Conservation (phyloP, 306 rosid species). For the Inga oerstediana region DNA sequence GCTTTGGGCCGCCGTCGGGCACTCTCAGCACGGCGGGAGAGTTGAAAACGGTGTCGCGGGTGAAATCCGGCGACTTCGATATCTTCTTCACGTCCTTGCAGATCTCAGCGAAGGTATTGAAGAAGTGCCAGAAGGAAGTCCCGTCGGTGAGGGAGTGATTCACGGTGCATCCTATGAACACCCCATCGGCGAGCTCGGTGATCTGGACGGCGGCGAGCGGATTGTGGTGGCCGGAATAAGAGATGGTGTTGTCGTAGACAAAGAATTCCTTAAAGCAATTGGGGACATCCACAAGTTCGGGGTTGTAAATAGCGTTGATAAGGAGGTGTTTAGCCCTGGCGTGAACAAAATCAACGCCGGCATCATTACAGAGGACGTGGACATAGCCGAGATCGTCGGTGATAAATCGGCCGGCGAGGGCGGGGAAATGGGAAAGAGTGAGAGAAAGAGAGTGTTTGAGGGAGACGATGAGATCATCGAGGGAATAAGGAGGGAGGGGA, state of each 20-base stretch:
- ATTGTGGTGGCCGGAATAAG: conserved; percentile 64
- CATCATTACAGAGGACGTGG: conserved; percentile 68
- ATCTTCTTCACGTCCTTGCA: conserved; percentile 49
- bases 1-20: conserved; percentile 67
- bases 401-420: conserved; percentile 75
- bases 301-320: conserved; percentile 25
- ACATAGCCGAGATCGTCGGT: conserved; percentile 61
- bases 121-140: conserved; percentile 91
- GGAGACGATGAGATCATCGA: conserved; percentile 46
- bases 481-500: conserved; percentile 55
- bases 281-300: conserved; percentile 50
- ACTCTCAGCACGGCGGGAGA: conserved; percentile 59
- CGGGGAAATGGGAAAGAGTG: conserved; percentile 69
- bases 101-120: conserved; percentile 83
- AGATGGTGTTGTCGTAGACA: conserved; percentile 59
- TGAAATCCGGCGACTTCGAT: conserved; percentile 52
- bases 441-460: conserved; percentile 66
- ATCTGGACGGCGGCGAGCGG: conserved; percentile 80
- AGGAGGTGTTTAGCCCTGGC: conserved; percentile 70
- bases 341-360: conserved; percentile 70
- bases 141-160: conserved; percentile 84
- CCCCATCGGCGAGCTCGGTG: conserved; percentile 76
- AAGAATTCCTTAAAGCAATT: conserved; percentile 71
- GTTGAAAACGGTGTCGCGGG: conserved; percentile 61
- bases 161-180: conserved; percentile 69